Conservation (phyloP, 371 early-diverging fungal species). For the Amoeboaphelidium protococcarum region DNA sequence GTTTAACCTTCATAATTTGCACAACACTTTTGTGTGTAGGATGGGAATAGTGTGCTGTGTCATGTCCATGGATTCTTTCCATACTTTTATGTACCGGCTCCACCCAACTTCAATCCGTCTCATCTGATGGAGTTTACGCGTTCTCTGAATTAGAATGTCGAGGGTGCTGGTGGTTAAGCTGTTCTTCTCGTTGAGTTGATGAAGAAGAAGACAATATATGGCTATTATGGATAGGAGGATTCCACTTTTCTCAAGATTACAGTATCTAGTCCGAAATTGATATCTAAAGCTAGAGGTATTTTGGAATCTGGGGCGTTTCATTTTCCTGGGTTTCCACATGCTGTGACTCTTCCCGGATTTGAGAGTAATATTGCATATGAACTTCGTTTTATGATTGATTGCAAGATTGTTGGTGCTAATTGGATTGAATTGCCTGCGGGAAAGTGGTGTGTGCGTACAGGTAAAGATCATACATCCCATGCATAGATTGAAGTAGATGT, state of each 20-base stretch:
- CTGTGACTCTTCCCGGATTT: conserved; percentile 17
- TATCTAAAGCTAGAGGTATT: conserved; percentile 6
- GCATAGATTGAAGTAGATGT: conserved; percentile 60
- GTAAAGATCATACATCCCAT: conserved; percentile 14
- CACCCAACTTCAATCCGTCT: conserved; percentile 32
- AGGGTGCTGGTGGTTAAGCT: conserved; percentile 1
- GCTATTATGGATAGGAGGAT: conserved; percentile 9
- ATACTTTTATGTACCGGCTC: conserved; percentile 86
- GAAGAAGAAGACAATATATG: conserved; percentile 48
- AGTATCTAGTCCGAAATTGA: conserved; percentile 22
- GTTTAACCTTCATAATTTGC: too few species aligned
- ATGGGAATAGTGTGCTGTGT: conserved; percentile 61
- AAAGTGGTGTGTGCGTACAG: conserved; percentile 22
- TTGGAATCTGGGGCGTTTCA: conserved; percentile 9
- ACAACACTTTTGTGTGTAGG: too few species aligned
- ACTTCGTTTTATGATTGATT: conserved; percentile 94
- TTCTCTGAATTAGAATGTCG: conserved; percentile 25
- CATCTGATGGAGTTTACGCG: conserved; percentile 24
- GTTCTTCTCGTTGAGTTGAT: conserved; percentile 30
- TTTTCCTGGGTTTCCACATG: conserved; percentile 5
- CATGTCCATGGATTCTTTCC: conserved; percentile 78
- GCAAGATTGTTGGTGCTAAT: conserved; percentile 52
- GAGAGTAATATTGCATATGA: conserved; percentile 81
- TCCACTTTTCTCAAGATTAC: conserved; percentile 37
- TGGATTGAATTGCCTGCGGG: conserved; percentile 73